Evolutionary conservation across 2,329 filamentous ascomycete genomes (phyloP), one percentile per base, ranked within the genome.

Genomic region (Colletotrichum orbiculare): DNA sequence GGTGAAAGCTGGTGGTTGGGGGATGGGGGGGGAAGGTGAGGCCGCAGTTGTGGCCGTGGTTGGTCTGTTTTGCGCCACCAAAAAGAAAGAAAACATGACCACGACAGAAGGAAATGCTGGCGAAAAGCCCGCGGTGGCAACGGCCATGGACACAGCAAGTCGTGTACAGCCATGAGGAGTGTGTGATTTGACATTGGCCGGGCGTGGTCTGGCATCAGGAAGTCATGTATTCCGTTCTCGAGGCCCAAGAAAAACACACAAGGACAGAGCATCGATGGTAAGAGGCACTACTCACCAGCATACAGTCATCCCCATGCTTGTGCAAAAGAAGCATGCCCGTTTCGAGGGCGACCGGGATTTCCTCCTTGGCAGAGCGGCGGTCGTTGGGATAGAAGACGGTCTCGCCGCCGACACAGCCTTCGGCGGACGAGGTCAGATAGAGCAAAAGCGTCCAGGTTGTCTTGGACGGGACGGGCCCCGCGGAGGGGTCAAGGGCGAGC

Each of bases 401-500:
- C 77, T 97, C 93, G 38, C 95, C 95, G 25, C 95, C 95, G 25
- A 86, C 76, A 71, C 94, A 96, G 4, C 91, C 91, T 43, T 66
- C 67, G 25, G 49, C 54, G 1, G 85, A 79, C 2, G 88, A 82
- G 1, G 92, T 96, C 59, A 97, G 84, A 73, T 97, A 98, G 41
- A 97, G 85, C 0, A 97, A 83, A 6, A 97, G 81, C 0, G 95
- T 97, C 94, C 94, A 97, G 0, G 94, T 97, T 6, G 95, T 97
- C 71, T 85, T 89, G 17, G 85, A 89, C 10, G 67, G 52, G 33
- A 56, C 45, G 12, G 45, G 10, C 69, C 72, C 37, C 82, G 78
- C 2, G 82, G 38, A 75, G 73, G 35, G 73, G 76, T 34, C 73
- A 71, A 35, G 73, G 34, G 49, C 54, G 35, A 68, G 48, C 17